These are phyloP conservation scores for Alternaria burnsii DNA, from an alignment of 2,329 filamentous ascomycete genomes.

Conservation along the genomic window DNA sequence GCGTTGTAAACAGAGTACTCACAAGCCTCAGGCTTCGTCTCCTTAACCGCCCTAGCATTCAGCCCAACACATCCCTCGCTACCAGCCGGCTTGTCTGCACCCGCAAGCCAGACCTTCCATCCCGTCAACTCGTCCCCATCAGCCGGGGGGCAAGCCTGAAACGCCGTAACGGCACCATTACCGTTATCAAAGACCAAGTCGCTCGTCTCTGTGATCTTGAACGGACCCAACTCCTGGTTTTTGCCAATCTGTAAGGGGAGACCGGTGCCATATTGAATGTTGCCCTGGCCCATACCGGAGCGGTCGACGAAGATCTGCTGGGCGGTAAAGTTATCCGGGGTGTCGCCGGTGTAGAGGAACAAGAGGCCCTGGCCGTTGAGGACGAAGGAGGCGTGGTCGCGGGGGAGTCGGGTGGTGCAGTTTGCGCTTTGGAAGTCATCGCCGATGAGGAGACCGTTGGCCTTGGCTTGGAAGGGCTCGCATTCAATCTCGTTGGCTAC, in stretches of 20 bases:
- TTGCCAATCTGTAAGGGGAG: neutral
- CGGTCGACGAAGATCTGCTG: neutral
- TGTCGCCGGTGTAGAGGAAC: neutral
- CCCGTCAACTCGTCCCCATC: neutral
- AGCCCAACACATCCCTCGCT: conserved; percentile 1
- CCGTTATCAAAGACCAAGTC: neutral
- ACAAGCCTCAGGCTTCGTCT: neutral
- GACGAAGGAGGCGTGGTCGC: neutral
- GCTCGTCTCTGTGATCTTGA: neutral
- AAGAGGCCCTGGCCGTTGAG: neutral
- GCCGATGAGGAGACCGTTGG: neutral
- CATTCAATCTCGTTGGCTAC: neutral
- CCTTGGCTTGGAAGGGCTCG: neutral
- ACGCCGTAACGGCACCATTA: neutral
- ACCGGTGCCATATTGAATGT: neutral
- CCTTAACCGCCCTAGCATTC: conserved; percentile 3
- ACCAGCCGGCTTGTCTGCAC: neutral
- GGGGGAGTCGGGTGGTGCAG: neutral
- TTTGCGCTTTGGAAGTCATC: neutral
- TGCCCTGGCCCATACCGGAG: neutral
- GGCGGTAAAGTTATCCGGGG: neutral
- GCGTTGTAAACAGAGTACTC: conserved; percentile 1
- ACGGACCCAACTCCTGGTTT: neutral
- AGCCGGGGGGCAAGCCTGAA: conserved; percentile 1
- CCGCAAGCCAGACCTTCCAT: neutral